Conservation (phyloP, 2,329 filamentous ascomycete species). For the Phialocephala sp. region DNA sequence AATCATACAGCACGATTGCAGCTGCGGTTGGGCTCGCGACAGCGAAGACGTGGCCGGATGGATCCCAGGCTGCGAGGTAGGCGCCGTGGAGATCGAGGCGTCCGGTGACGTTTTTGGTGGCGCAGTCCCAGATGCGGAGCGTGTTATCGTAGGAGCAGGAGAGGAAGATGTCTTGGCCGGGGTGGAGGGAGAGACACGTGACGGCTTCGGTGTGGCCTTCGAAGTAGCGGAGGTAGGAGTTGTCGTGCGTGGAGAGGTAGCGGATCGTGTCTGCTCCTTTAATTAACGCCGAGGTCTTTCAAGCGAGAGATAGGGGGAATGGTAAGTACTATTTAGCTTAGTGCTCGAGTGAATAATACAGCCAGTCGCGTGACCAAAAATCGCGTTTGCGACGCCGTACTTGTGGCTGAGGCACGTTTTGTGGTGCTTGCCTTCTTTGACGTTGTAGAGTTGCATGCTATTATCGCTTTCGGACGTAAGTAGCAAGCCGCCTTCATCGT, state of each 20-base stretch:
- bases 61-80: constrained; percentile 87
- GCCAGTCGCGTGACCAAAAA: constrained; percentile 86
- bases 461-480: constrained; percentile 94
- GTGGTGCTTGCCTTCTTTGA: constrained; percentile 85
- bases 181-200: constrained; percentile 82
- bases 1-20: constrained; percentile 86
- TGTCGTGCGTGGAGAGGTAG: constrained; percentile 91
- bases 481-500: constrained; percentile 90
- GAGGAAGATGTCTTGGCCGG: constrained; percentile 87
- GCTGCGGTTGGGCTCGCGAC: constrained; percentile 83
- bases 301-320: background rate
- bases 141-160: constrained; percentile 92
- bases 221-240: constrained; percentile 96
- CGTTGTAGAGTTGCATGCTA: constrained; percentile 93
- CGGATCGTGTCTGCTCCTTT: constrained; percentile 70
- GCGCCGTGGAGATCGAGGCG: constrained; percentile 81
- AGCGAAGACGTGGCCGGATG: constrained; percentile 89
- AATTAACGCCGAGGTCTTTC: constrained; percentile 11
- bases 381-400: constrained; percentile 91
- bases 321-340: constrained; percentile 77
- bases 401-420: constrained; percentile 95
- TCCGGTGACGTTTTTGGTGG: constrained; percentile 79
- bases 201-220: constrained; percentile 86
- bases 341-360: constrained; percentile 96
- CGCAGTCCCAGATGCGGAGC: constrained; percentile 82